Evolutionary conservation across 495 filamentous ascomycete species (phyloP).

Genomic region (Penicillium egyptiacum): DNA sequence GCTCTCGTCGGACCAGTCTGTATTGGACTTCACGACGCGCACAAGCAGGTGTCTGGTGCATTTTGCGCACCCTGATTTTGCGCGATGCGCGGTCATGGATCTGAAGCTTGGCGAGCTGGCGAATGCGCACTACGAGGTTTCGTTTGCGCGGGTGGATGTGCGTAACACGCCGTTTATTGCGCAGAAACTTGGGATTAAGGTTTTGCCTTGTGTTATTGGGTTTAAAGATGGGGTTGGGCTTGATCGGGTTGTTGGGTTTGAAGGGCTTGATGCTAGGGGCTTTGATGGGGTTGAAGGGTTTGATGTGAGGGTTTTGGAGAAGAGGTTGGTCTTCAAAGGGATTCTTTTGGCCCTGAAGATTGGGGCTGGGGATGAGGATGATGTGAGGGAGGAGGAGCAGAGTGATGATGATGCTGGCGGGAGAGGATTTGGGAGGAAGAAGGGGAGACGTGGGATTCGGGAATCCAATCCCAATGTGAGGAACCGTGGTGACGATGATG

Average conservation of each 20-base stretch:
- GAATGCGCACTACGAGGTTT: slow-evolving; percentile 63
- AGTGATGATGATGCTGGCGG: slow-evolving; percentile 30
- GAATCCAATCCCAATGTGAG: slow-evolving; percentile 26
- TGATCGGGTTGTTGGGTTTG: slow-evolving; percentile 74
- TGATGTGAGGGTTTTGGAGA: slow-evolving; percentile 62
- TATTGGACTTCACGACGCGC: slow-evolving; percentile 69
- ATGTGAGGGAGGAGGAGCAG: slow-evolving; percentile 33
- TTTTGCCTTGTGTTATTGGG: slow-evolving; percentile 73
- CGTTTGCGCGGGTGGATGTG: slow-evolving; percentile 68
- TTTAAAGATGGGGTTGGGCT: slow-evolving; percentile 67
- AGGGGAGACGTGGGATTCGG: slow-evolving; percentile 56
- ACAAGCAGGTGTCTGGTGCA: slow-evolving; percentile 67
- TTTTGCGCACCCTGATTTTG: slow-evolving; percentile 75
- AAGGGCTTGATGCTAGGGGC: slow-evolving; percentile 59
- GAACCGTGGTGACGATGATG: slow-evolving; percentile 48
- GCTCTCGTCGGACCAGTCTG: slow-evolving; percentile 60
- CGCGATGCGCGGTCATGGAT: slow-evolving; percentile 70
- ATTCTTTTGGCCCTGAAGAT: slow-evolving; percentile 58
- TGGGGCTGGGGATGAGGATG: slow-evolving; percentile 42
- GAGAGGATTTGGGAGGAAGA: slow-evolving; percentile 38
- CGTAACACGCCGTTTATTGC: slow-evolving; percentile 73
- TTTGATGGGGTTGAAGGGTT: slow-evolving; percentile 61
- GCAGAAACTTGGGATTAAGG: slow-evolving; percentile 64
- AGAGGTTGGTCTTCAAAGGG: slow-evolving; percentile 56
- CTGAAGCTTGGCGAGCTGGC: slow-evolving; percentile 61